A percentile compares a stretch with the other conserved stretches of the same genome.
Evolutionary conservation across 2,329 filamentous ascomycete genomes (phyloP).

Genomic region (Coniochaeta sp.): DNA sequence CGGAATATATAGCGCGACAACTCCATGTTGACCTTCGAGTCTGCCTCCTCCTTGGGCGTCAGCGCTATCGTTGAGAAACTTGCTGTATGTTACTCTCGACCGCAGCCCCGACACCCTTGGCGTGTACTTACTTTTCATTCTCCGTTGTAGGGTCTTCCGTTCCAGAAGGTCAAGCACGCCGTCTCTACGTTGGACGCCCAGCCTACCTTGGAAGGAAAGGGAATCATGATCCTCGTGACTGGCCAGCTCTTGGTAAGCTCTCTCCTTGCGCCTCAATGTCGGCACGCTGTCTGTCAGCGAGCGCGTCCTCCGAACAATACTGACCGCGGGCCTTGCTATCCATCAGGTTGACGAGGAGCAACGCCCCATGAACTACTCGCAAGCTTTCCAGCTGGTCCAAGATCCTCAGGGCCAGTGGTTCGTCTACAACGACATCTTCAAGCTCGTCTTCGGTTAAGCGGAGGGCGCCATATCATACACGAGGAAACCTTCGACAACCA

Average conservation of each 20-base stretch:
- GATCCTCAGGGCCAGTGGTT: slow-evolving; percentile 65
- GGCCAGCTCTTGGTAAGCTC: slow-evolving; percentile 64
- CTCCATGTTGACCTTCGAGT: slow-evolving; percentile 95
- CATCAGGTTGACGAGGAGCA: slow-evolving; percentile 65
- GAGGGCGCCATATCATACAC: neutral
- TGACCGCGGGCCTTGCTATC: neutral
- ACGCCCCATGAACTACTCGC: slow-evolving; percentile 83
- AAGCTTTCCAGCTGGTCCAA: slow-evolving; percentile 77
- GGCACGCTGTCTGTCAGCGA: slow-evolving; percentile 29
- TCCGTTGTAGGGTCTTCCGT: slow-evolving; percentile 59
- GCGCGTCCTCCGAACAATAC: neutral
- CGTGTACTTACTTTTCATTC: neutral
- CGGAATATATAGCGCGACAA: slow-evolving; percentile 53
- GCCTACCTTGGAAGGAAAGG: slow-evolving; percentile 55
- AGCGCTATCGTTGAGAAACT: slow-evolving; percentile 72
- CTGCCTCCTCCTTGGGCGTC: slow-evolving; percentile 54
- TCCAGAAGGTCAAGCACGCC: slow-evolving; percentile 73
- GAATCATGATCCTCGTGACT: slow-evolving; percentile 81
- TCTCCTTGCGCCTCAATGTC: neutral
- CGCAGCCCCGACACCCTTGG: neutral
- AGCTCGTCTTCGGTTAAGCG: slow-evolving; percentile 63
- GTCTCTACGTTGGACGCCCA: slow-evolving; percentile 76
- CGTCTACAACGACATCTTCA: slow-evolving; percentile 93
- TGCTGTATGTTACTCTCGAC: slow-evolving; percentile 43
- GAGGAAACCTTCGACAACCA: neutral